Base-by-base conservation (phyloP, 768 basidiomycete species). In the Pleurotus sapidus region DNA sequence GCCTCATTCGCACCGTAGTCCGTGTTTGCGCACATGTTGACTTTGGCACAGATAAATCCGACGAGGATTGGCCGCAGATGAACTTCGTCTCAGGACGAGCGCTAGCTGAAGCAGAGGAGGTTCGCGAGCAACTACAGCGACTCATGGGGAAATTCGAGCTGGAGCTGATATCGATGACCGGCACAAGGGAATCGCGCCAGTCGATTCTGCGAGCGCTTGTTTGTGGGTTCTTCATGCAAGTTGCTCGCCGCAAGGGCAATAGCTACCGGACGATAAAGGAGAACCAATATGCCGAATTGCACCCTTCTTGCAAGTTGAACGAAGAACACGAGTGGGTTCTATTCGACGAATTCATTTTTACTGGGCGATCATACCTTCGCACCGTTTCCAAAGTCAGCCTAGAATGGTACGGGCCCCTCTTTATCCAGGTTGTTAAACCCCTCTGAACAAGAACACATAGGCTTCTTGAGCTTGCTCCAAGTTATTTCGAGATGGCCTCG, bases 201-300 rank as follows among this genome's bases (percentile, higher is more conserved):
- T 45, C 43, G n/a, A 14, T 45, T 20, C 15, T 8, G 7, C 87
- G 87, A 70, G 89, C 89, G 0, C 78, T 98, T 18, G 89, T 91
- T 3, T 90, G 88, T 63, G 97, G 95, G 1, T 98, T 91, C 81
- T 99, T 98, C 75, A 98, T 97, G 96, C 96, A 98, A 68, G 85
- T 93, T 12, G 97, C 95, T 6, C 94, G 96, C 70, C 91, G 92
- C 69, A 94, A 95, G 67, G 92, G 93, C 3, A 91, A 93, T 68
- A 82, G 80, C 55, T 98, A 99, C 67, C 60, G 88, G 60, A 99
- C 95, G 0, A 87, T 97, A 57, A 98, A 98, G 74, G 95, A 99
- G 69, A 90, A 95, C 63, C 95, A 97, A 77, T 27, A 87, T 38
- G 91, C 93, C 5, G 77, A 74, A 1, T 72, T 95, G 14, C 95